Conservation (phyloP, 2,329 filamentous ascomycete species). For the Bipolaris bicolor region DNA sequence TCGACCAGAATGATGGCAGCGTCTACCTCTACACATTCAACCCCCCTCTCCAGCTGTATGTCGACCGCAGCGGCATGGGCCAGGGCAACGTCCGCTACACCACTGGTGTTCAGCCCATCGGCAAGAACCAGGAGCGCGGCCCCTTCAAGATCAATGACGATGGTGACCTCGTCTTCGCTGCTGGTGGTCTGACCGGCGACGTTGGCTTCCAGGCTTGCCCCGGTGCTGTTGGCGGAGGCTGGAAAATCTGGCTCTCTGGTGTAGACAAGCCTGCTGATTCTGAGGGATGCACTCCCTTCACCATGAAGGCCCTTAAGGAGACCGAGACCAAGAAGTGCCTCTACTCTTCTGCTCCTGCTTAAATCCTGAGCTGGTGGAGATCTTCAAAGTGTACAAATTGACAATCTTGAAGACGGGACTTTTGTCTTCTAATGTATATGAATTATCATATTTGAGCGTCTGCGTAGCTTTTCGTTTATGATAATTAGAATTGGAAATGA, state of each 20-base stretch:
- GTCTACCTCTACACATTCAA: conserved; percentile 57
- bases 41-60: conserved; percentile 58
- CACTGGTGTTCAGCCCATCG: conserved; percentile 52
- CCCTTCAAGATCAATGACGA: conserved; percentile 56
- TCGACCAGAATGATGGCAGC: conserved; percentile 49
- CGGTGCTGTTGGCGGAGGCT: conserved; percentile 50
- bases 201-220: conserved; percentile 62
- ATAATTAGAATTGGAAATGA: conserved; percentile 6
- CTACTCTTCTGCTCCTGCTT: conserved; percentile 12
- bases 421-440: neutral
- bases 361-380: conserved; percentile 4
- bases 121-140: conserved; percentile 55
- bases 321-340: conserved; percentile 9
- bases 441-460: conserved; percentile 9
- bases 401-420: conserved; percentile 1
- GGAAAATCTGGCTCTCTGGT: conserved; percentile 35
- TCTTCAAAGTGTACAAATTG: neutral
- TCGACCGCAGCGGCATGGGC: conserved; percentile 66
- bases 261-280: conserved; percentile 28
- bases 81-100: conserved; percentile 61
- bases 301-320: conserved; percentile 14
- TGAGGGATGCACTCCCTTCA: conserved; percentile 10
- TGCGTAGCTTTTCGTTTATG: conserved; percentile 9
- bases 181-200: conserved; percentile 35
- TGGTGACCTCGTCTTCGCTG: conserved; percentile 55